Base-by-base conservation (phyloP, 2,329 filamentous ascomycete genomes). In the Neophaeococcomyces aloes region DNA sequence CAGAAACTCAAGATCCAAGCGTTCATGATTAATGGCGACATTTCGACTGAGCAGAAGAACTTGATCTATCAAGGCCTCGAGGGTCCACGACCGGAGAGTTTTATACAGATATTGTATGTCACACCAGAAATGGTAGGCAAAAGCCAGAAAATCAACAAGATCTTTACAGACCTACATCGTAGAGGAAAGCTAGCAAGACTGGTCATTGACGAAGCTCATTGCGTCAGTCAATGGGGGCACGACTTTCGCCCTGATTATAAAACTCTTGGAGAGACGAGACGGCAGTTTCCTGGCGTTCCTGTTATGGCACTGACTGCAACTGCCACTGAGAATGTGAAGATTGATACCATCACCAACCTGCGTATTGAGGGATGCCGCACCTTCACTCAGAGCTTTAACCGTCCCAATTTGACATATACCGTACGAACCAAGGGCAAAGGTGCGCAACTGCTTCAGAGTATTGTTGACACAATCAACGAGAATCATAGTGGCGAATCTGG, bases 191-290 rank as follows among this genome's bases (percentile, higher is more conserved):
- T 98, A 41, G 89, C 93, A 13, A 79, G 91, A 19, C 78, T 98
- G 38, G 91, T 98, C 42, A 94, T 98, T 50, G 91, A 98, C 54
- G 93, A 98, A 65, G 91, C 91, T n/a, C 91, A 98, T 61, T 98
- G 91, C 62, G 89, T 98, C 19, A 96, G 91, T 62, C 88, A 98
- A 68, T 98, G 91, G 91, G 91, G 91, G 1, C 91, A 98, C 55
- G 91, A 98, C 61, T 98, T 98, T 60, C 79, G 93, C 35, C 89
- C 88, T 1, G 89, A 96, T 60, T 98, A 98, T 68, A 94, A 94
- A 62, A 75, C 76, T 23, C 70, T 98, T 3, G 86, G 88, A 21
- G 73, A 79, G 46, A 69, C 95, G 33, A 76, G 89, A 38, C 62
- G 68, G 31, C 76, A 75, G 41, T 89, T 89, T 54, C 79, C 81